Evolutionary conservation across 768 basidiomycete species (phyloP).

Genomic region (Suillus discolor): DNA sequence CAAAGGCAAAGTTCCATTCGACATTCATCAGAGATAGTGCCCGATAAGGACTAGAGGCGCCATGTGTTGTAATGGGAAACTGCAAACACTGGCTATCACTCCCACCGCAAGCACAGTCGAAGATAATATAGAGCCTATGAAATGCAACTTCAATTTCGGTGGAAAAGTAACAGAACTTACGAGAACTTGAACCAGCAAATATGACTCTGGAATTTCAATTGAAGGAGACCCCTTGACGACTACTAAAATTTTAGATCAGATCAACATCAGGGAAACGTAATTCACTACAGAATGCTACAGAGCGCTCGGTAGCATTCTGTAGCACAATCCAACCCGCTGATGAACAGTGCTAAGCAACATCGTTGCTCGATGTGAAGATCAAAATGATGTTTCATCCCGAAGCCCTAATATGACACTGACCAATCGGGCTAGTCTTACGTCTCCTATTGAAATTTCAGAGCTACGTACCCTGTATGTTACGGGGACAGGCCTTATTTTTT

Average conservation of each 20-base stretch:
- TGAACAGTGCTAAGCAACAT: too few species aligned
- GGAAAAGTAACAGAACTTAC: neutral
- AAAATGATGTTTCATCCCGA: too few species aligned
- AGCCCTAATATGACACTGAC: neutral
- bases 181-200: neutral
- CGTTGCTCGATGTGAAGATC: too few species aligned
- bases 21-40: neutral
- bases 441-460: too few species aligned
- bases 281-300: too few species aligned
- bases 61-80: neutral
- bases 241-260: neutral
- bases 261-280: too few species aligned
- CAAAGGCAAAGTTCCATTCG: neutral
- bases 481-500: neutral
- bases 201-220: neutral
- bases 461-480: neutral
- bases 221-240: neutral
- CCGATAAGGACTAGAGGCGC: neutral
- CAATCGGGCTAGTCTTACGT: neutral
- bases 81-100: neutral
- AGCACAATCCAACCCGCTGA: too few species aligned
- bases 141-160: neutral
- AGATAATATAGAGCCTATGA: neutral
- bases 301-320: too few species aligned
- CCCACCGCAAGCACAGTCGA: neutral